Percentiles rank a stretch among this genome's conserved stretches.
These are phyloP conservation scores for Salvia splendens DNA, from an alignment of 257 asterid species.

Conservation along the genomic window DNA sequence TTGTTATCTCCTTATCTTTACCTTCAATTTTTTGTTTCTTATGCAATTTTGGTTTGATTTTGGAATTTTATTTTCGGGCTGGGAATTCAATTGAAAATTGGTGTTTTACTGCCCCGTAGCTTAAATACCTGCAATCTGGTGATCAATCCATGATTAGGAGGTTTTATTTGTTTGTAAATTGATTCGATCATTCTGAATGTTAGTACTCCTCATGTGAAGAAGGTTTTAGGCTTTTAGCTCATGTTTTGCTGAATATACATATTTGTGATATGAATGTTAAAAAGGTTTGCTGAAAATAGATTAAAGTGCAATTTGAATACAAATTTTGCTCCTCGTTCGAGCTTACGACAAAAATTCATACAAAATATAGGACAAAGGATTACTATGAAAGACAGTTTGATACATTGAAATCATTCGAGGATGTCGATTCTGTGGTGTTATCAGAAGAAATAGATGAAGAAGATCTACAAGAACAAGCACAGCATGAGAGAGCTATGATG, in stretches of 20 bases:
- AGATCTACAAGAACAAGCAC: constrained; percentile 46
- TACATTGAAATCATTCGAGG: constrained; percentile 69
- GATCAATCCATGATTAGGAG: constrained; percentile 1
- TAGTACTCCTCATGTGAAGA: background rate
- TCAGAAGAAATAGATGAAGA: constrained; percentile 48
- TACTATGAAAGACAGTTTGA: constrained; percentile 69
- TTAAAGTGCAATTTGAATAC: background rate
- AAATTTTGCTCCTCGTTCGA: background rate
- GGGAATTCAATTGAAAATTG: background rate
- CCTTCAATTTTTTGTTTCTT: background rate
- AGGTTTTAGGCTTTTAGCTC: background rate
- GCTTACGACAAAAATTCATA: background rate
- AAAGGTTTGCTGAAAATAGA: background rate
- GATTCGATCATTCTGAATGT: background rate
- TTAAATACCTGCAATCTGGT: background rate
- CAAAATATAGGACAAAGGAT: constrained; percentile 57
- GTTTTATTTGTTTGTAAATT: background rate
- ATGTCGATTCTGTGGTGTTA: constrained; percentile 55
- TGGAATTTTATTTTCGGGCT: constrained; percentile 7
- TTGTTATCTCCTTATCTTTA: background rate
- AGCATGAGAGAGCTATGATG: constrained; percentile 70
- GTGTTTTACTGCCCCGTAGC: background rate
- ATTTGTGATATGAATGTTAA: background rate
- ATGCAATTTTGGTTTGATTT: background rate
- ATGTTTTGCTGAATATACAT: background rate